A percentile compares a stretch with the other conserved stretches of the same genome.
phyloP scores from a whole-genome alignment of 148 eudicot species.

The Spergularia marina region DNA sequence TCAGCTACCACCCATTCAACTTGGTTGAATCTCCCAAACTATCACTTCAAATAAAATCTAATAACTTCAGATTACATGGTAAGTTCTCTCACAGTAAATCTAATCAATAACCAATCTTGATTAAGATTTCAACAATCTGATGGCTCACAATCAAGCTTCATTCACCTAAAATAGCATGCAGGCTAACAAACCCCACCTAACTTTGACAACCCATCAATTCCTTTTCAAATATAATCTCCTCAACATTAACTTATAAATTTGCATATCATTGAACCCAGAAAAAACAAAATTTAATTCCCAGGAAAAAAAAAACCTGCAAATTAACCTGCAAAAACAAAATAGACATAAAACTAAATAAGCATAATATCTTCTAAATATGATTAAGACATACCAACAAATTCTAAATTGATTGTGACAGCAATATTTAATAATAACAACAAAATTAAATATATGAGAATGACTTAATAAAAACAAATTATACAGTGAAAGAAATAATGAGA shows the following conservation, averaged over 20 bases:
- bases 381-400: not conserved
- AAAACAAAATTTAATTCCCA: conserved; percentile 1
- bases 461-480: not conserved
- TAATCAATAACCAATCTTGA: conserved; percentile 2
- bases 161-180: conserved; percentile 19
- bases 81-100: conserved; percentile 7
- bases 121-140: not conserved
- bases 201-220: conserved; percentile 13
- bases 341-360: not conserved
- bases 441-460: not conserved
- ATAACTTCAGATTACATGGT: conserved; percentile 11
- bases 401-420: not conserved
- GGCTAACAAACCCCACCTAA: not conserved
- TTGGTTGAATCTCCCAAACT: conserved; percentile 15
- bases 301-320: not conserved
- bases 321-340: conserved; percentile 22
- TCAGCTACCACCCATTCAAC: conserved; percentile 4
- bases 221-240: not conserved
- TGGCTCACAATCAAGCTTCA: conserved; percentile 2
- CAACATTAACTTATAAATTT: not conserved
- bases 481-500: not conserved
- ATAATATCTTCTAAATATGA: not conserved
- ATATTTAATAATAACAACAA: not conserved
- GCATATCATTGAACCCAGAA: conserved; percentile 8
- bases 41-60: conserved; percentile 11